Evolutionary conservation across 208 protist species (phyloP).

Genomic region (Wallacemonas collosoma): DNA sequence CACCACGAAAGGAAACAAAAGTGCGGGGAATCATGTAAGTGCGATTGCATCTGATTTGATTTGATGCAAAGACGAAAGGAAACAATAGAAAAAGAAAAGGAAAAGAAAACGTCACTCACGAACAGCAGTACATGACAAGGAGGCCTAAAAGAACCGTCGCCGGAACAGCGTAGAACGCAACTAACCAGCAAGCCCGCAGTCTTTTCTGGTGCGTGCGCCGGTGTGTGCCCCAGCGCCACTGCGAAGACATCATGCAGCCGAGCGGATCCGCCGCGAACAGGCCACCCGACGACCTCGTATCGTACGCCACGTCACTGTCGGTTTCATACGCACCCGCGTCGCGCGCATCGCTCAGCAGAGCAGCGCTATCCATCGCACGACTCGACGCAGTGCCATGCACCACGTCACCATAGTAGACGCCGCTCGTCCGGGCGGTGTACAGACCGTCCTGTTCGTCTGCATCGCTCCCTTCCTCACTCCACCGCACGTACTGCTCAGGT

Average conservation of each 20-base stretch:
- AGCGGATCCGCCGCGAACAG: not conserved
- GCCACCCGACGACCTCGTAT: constrained; percentile 2
- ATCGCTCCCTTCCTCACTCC: not conserved
- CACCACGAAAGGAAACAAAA: too few relatives aligned
- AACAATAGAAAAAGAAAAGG: not conserved
- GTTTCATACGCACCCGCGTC: not conserved
- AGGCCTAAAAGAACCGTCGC: not conserved
- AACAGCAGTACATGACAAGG: not conserved
- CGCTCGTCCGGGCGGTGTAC: constrained; percentile 42
- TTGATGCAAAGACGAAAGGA: too few relatives aligned
- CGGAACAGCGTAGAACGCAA: constrained; percentile 1
- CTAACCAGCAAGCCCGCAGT: not conserved
- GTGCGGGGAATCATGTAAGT: too few relatives aligned
- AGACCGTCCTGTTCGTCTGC: not conserved
- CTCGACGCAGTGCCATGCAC: constrained; percentile 15
- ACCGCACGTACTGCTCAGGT: not conserved
- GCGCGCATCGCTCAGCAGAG: not conserved
- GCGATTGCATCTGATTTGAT: too few relatives aligned
- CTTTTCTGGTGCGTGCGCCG: not conserved
- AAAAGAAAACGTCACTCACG: not conserved
- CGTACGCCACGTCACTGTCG: not conserved
- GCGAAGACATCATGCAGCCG: not conserved
- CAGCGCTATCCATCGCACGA: not conserved
- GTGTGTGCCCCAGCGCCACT: not conserved
- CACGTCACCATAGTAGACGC: constrained; percentile 55